phyloP scores from a whole-genome alignment of 257 asterid species.

The Ligustrum vulgare region DNA sequence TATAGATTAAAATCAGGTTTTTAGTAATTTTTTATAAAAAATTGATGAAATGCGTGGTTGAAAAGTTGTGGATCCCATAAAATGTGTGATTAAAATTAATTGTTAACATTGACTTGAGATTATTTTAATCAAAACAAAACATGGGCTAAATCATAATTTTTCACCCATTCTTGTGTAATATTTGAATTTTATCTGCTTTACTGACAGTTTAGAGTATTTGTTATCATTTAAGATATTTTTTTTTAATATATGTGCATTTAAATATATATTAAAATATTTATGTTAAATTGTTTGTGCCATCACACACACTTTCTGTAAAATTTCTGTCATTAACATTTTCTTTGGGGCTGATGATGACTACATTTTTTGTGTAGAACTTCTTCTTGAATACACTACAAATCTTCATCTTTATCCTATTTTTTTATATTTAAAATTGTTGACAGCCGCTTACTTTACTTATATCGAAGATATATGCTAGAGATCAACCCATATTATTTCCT shows the following conservation, averaged over 20 bases:
- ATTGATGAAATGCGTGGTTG: too few relatives aligned
- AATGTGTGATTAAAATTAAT: too few relatives aligned
- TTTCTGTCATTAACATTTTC: not conserved
- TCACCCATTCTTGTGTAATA: not conserved
- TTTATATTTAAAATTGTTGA: not conserved
- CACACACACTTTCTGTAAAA: not conserved
- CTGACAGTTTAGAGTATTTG: not conserved
- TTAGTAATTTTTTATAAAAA: too few relatives aligned
- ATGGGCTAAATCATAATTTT: too few relatives aligned
- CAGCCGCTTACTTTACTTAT: not conserved
- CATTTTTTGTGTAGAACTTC: not conserved
- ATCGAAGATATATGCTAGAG: not conserved
- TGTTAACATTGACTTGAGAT: too few relatives aligned
- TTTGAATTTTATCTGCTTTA: not conserved
- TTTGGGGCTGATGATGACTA: not conserved
- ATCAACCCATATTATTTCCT: not conserved
- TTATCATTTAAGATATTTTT: too few relatives aligned
- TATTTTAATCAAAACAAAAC: too few relatives aligned
- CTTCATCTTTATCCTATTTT: not conserved
- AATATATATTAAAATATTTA: not conserved
- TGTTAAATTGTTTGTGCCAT: not conserved
- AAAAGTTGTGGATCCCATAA: too few relatives aligned
- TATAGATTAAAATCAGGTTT: too few relatives aligned
- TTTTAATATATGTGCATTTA: too few relatives aligned
- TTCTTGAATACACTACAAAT: not conserved